A percentile compares a stretch with the other conserved stretches of the same genome.
Conservation (phyloP, 441 rosid species). For the Erodium chrysanthum region DNA sequence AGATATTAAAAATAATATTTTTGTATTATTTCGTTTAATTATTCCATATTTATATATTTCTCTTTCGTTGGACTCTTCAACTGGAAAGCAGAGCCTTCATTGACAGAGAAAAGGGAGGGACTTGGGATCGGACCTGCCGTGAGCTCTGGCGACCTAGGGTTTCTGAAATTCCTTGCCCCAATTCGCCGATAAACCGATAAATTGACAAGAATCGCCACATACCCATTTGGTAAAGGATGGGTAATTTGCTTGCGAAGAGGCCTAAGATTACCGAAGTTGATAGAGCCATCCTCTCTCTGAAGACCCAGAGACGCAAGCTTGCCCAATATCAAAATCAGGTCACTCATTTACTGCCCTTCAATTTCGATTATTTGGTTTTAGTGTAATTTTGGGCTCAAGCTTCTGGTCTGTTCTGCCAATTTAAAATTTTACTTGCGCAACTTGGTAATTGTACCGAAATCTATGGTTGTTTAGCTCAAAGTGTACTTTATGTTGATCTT, state of each 20-base stretch:
- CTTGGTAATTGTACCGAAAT: too few relatives aligned
- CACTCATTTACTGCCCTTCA: neutral
- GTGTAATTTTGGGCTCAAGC: neutral
- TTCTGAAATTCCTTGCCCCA: neutral
- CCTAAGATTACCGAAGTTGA: slow-evolving; percentile 91
- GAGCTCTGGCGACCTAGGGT: neutral
- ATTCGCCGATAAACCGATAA: neutral
- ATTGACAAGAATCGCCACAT: neutral
- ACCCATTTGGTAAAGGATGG: slow-evolving; percentile 34
- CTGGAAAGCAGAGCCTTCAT: slow-evolving; percentile 3
- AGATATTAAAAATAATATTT: too few relatives aligned
- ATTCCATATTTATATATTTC: neutral
- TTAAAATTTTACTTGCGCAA: neutral
- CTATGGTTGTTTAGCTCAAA: too few relatives aligned
- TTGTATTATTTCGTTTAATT: too few relatives aligned
- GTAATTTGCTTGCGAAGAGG: slow-evolving; percentile 80
- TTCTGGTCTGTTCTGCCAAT: neutral
- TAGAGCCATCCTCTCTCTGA: slow-evolving; percentile 81
- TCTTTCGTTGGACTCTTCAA: neutral
- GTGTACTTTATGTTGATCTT: too few relatives aligned
- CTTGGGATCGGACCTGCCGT: slow-evolving; percentile 2
- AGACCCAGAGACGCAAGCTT: slow-evolving; percentile 89
- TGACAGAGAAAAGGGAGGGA: neutral
- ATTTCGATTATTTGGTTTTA: neutral
- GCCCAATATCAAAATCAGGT: slow-evolving; percentile 82